Base-by-base conservation (phyloP, 2,329 filamentous ascomycete genomes). In the Chaetomiaceae sp. region DNA sequence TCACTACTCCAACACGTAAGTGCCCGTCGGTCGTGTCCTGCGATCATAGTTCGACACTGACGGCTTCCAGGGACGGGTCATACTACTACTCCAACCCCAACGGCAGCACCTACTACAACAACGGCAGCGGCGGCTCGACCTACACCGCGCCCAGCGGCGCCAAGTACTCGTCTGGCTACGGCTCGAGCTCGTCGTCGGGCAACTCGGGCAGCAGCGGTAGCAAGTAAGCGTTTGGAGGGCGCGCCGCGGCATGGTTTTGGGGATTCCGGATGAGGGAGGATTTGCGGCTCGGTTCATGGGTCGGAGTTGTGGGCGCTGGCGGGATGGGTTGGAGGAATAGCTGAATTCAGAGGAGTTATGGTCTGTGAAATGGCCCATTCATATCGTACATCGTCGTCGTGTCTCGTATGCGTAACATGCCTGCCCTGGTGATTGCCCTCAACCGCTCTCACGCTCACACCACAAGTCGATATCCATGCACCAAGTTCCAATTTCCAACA, bases 1-100 rank as follows among this genome's bases (percentile, higher is more conserved):
- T 66, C 84, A 88, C 65, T 88, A 87, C 66, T 86, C 82, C 48
- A 88, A 88, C 73, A 65, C 12, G 50, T 59, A 48, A n/a, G 48
- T 43, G 25, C 12, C 6, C 27, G 4, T 19, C 11, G 12, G 5
- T 15, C 33, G n/a, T 36, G 33, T 5, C 4, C 33, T n/a, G 27
- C 45, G 38, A n/a, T 31, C 8, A 31, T 12, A 7, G 8, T 12
- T 9, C 14, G 27, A 31, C 4, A 39, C 22, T 39, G 29, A 52
- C 29, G 15, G 15, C 29, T 23, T 15, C 58, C 23, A 64, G 62
- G 2, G 64, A 88, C 61, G 83, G 84, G 34, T 87, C 83, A 1
- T 89, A 89, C 75, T 88, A 89, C 72, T 89, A 88, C 71, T 80
- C 78, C 65, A 89, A 88, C 71, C 70, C 83, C 42, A 78, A 86